Percentiles rank a stretch among this genome's conserved stretches.
Evolutionary conservation across 441 rosid genomes (phyloP).

Genomic region (Arabidopsis lyrata): DNA sequence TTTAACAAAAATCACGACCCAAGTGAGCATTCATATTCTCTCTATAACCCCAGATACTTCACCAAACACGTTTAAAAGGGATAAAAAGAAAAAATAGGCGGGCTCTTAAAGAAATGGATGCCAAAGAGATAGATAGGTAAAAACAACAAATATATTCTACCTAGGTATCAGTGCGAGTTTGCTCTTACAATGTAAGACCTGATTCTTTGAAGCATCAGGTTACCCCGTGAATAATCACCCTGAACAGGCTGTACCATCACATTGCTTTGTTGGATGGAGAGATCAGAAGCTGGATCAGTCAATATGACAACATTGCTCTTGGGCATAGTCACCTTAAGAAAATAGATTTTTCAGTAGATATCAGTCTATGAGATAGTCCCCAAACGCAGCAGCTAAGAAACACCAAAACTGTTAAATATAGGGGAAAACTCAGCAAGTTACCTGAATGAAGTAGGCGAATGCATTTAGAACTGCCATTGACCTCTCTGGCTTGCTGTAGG

Average conservation of each 20-base stretch:
- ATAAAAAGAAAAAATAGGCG: background rate
- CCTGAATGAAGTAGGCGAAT: conserved; percentile 82
- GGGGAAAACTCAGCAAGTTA: conserved; percentile 26
- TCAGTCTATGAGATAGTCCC: background rate
- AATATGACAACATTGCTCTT: conserved; percentile 70
- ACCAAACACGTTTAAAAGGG: background rate
- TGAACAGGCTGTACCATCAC: conserved; percentile 69
- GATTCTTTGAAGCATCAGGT: conserved; percentile 98
- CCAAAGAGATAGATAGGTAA: background rate
- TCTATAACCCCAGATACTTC: background rate
- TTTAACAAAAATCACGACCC: conserved; percentile 2
- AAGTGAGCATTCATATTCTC: background rate
- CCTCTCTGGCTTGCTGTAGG: conserved; percentile 71
- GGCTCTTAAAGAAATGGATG: conserved; percentile 2
- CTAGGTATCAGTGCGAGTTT: conserved; percentile 55
- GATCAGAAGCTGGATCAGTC: conserved; percentile 88
- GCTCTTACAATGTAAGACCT: conserved; percentile 99
- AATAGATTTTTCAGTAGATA: background rate
- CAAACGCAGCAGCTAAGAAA: conserved; percentile 10
- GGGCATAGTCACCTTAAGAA: conserved; percentile 81
- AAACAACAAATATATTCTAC: conserved; percentile 51
- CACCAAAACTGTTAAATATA: background rate
- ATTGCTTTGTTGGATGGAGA: conserved; percentile 56
- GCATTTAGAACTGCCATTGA: conserved; percentile 74
- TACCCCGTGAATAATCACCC: conserved; percentile 86